Evolutionary conservation across 2,329 filamentous ascomycete species (phyloP), one percentile per base, ranked within the genome.

Genomic region (Byssochlamys sp.): DNA sequence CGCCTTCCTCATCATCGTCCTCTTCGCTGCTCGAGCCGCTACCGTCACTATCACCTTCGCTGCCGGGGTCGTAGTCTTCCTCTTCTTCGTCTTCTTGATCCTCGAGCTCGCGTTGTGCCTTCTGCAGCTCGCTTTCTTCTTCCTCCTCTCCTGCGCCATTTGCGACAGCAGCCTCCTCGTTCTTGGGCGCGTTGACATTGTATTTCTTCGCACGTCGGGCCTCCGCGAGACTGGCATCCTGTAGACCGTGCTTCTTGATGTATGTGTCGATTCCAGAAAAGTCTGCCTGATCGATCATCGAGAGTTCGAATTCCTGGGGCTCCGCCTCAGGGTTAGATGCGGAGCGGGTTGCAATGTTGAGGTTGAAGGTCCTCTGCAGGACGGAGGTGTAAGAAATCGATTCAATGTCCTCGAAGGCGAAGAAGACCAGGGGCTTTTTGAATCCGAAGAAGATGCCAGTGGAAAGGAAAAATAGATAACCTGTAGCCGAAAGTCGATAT

Each of bases 281-380:
- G 65, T 86, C 81, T 7, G 78, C 80, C 64, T 86, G 84, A 61
- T 87, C 84, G 49, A 87, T 73, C 84, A 86, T 86, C 49, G 79
- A 80, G 62, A 86, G 84, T 62, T 87, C 84, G 19, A 83, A 75
- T 61, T 86, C 84, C 63, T 82, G 77, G 1, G 71, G 70, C 29
- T 77, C 76, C n/a, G 68, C 68, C n/a, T 67, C 69, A 19, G 65
- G 63, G 3, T 64, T 64, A 10, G 62, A 63, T 24, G 64, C 58
- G 1, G 71, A 65, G 29, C 76, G 76, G 49, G 75, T 74, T 28
- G 75, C 66, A 57, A 86, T 78, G 63, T 83, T 83, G 33, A 87
- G 77, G 63, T 86, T 86, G 74, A 87, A 87, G 0, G 84, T 86
- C 33, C 84, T 80, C 63, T 85, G 83, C 5, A 87, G 74, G 19